These are phyloP conservation scores for Deinandra increscens DNA, from an alignment of 129 eudicot genomes.

Conservation along the genomic window DNA sequence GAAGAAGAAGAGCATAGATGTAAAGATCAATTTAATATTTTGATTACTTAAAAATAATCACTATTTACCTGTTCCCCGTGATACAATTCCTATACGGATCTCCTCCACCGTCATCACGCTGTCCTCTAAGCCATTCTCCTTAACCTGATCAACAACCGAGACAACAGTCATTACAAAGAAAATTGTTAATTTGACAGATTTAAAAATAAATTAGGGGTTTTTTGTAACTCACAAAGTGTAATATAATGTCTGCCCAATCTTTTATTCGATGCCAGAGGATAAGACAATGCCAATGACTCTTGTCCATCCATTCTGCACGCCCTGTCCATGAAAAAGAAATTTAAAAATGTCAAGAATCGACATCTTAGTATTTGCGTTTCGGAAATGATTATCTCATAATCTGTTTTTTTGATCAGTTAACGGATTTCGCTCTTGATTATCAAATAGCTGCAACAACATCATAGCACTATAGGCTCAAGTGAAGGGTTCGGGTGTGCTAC, in stretches of 20 bases:
- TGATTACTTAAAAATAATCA: too few relatives aligned
- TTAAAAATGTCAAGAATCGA: neutral
- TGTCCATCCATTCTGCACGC: constrained; percentile 91
- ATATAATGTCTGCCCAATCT: constrained; percentile 88
- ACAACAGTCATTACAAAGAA: constrained; percentile 13
- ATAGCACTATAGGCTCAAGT: too few relatives aligned
- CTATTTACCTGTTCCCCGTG: constrained; percentile 75
- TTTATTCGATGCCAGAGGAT: constrained; percentile 87
- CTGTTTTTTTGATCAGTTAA: neutral
- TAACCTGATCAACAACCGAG: constrained; percentile 45
- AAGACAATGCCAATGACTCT: constrained; percentile 66
- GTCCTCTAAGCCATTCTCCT: constrained; percentile 84
- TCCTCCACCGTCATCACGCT: constrained; percentile 85
- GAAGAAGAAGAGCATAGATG: too few relatives aligned
- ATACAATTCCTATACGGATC: constrained; percentile 80
- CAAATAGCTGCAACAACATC: neutral
- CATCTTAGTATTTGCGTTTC: neutral
- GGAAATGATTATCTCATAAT: neutral
- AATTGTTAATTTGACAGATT: neutral
- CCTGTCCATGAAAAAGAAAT: constrained; percentile 39
- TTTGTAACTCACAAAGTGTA: constrained; percentile 58
- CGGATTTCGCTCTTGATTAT: neutral
- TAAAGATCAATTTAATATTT: too few relatives aligned
- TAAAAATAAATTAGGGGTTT: neutral
- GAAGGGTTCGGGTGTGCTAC: too few relatives aligned